Conservation (phyloP, 208 protist species). For the Kentomonas sorsogonicus region DNA sequence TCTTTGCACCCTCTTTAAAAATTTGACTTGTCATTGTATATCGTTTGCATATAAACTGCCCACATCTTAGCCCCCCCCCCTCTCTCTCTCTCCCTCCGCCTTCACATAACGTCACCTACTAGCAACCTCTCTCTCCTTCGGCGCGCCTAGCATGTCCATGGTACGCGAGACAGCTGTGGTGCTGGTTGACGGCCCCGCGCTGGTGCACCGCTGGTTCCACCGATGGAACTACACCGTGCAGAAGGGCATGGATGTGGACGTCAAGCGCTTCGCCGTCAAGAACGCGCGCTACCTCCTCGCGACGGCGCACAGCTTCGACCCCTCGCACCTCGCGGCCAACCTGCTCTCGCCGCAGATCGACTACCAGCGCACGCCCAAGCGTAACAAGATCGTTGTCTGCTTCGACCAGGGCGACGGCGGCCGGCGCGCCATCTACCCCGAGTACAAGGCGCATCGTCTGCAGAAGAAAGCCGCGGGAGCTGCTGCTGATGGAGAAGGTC, state of each 20-base stretch:
- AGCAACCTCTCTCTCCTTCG: too few relatives aligned
- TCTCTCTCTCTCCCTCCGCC: too few relatives aligned
- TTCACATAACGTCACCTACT: too few relatives aligned
- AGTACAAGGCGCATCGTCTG: slow-evolving; percentile 76
- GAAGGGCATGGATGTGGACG: slow-evolving; percentile 37
- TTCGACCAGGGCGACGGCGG: slow-evolving; percentile 91
- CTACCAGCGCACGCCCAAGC: slow-evolving; percentile 81
- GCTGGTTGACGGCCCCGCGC: slow-evolving; percentile 78
- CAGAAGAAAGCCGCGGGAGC: slow-evolving; percentile 36
- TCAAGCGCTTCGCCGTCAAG: slow-evolving; percentile 75
- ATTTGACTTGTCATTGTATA: too few relatives aligned
- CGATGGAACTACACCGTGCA: slow-evolving; percentile 68
- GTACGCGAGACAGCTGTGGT: slow-evolving; percentile 69
- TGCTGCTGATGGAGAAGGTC: slow-evolving; percentile 73
- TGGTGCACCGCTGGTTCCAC: slow-evolving; percentile 88
- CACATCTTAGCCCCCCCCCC: too few relatives aligned
- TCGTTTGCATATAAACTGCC: too few relatives aligned
- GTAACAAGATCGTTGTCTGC: slow-evolving; percentile 83
- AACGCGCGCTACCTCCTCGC: slow-evolving; percentile 75
- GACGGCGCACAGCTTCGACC: slow-evolving; percentile 84
- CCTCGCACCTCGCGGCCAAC: slow-evolving; percentile 69
- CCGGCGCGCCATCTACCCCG: slow-evolving; percentile 54
- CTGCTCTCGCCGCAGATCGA: slow-evolving; percentile 85
- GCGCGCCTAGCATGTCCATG: too few relatives aligned
- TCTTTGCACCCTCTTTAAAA: too few relatives aligned